phyloP scores from a whole-genome alignment of 495 filamentous ascomycete genomes.

The Neurospora sp. region DNA sequence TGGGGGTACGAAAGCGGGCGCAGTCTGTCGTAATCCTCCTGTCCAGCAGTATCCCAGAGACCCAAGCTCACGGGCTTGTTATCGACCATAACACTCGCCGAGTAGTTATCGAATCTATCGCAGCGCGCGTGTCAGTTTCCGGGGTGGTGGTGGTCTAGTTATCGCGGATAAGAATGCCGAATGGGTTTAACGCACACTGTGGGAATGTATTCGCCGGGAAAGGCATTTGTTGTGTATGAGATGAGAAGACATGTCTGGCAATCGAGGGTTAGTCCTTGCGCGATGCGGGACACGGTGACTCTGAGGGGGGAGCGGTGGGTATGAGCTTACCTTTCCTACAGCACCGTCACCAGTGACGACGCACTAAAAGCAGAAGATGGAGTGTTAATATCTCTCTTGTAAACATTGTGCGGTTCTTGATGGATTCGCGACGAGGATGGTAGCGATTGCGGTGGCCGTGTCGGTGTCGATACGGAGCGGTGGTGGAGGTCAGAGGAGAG shows the following conservation, averaged over 20 bases:
- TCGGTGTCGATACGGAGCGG: background rate
- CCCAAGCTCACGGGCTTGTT: slow-evolving; percentile 93
- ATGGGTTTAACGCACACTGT: slow-evolving; percentile 67
- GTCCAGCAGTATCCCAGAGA: slow-evolving; percentile 97
- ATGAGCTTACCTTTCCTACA: slow-evolving; percentile 75
- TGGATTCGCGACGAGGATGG: slow-evolving; percentile 3
- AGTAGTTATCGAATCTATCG: slow-evolving; percentile 96
- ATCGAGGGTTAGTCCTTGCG: slow-evolving; percentile 18
- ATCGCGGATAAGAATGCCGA: slow-evolving; percentile 18
- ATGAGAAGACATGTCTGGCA: slow-evolving; percentile 96
- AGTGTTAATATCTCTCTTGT: slow-evolving; percentile 13
- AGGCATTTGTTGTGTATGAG: slow-evolving; percentile 98
- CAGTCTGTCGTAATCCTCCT: slow-evolving; percentile 96
- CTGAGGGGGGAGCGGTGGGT: background rate
- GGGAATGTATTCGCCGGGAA: slow-evolving; percentile 97
- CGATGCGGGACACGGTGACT: background rate
- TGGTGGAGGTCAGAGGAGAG: background rate
- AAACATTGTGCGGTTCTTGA: background rate
- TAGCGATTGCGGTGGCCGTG: slow-evolving; percentile 7
- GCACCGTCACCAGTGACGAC: slow-evolving; percentile 98
- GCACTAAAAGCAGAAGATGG: slow-evolving; percentile 48
- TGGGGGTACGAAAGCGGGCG: slow-evolving; percentile 94
- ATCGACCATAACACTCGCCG: slow-evolving; percentile 97
- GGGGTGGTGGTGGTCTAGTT: slow-evolving; percentile 48
- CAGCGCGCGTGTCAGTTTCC: slow-evolving; percentile 18